Evolutionary conservation across 2,329 filamentous ascomycete species (phyloP), one percentile per base, ranked within the genome.

Genomic region (Colletotrichum simmondsii): DNA sequence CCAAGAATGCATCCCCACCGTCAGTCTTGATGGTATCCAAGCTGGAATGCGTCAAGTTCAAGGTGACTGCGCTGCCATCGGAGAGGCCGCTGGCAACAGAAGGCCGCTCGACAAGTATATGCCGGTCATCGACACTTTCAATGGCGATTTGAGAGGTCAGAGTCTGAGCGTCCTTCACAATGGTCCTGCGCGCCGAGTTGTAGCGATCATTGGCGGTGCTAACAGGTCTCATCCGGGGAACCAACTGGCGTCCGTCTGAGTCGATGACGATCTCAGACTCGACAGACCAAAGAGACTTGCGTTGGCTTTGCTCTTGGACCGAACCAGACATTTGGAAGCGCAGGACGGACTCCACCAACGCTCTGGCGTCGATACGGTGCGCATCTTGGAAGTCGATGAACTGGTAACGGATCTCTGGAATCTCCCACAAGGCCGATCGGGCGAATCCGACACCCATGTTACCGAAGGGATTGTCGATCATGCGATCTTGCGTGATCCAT

Each of bases 371-470:
- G 42, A 61, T 37, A 7, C 46, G 32, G 46, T 19, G 1, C 6
- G 19, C 42, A 19, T 68, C 57, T 8, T 52, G 65, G 16, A 74
- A 57, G 57, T 74, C 72, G 22, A 74, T 32, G 28, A 68, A 68
- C 52, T 74, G 72, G 7, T 61, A 49, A 22, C 56, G 70, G 24
- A 72, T 24, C 37, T 74, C 63, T 22, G 53, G 46, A 5, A 60
- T 42, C 52, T 74, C 72, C 54, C 58, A 49, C 24, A 63, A 22
- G 8, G 70, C 60, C 26, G 68, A 57, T 22, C 72, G 72, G 5
- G 53, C 68, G 22, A 74, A 60, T 1, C 74, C 74, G 30, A 72
- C 62, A 19, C 52, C 61, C 65, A 77, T 77, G 52, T 75, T 76
- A 16, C 69, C 42, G 52, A 75, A 75, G 2, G 77, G 75, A n/a